These are phyloP conservation scores for Orobanche coerulescens DNA, from an alignment of 257 asterid genomes.

Conservation along the genomic window DNA sequence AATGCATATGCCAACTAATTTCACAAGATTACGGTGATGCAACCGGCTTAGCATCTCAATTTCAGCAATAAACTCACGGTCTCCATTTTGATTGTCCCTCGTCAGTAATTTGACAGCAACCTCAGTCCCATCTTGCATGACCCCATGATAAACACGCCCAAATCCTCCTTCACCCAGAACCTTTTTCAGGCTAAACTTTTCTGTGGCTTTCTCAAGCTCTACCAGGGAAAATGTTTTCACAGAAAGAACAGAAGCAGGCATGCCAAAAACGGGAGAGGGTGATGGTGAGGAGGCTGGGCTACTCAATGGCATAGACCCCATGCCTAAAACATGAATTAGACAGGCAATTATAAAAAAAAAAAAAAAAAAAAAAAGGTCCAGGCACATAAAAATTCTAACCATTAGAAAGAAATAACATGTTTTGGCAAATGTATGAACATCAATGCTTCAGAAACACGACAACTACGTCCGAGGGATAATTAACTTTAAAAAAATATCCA, in stretches of 20 bases:
- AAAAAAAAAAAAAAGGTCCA: not conserved
- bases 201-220: slow-evolving; percentile 92
- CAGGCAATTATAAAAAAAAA: slow-evolving; percentile 2
- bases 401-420: slow-evolving; percentile 4
- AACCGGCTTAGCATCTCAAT: slow-evolving; percentile 96
- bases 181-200: slow-evolving; percentile 62
- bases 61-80: slow-evolving; percentile 91
- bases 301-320: slow-evolving; percentile 68
- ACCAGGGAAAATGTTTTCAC: slow-evolving; percentile 74
- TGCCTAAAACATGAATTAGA: slow-evolving; percentile 37
- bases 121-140: slow-evolving; percentile 64
- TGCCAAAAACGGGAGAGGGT: slow-evolving; percentile 55
- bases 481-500: not conserved
- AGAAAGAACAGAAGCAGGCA: slow-evolving; percentile 85
- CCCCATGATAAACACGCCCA: slow-evolving; percentile 92
- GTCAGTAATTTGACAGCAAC: slow-evolving; percentile 85
- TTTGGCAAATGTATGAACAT: slow-evolving; percentile 14
- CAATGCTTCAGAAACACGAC: slow-evolving; percentile 5
- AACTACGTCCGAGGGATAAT: slow-evolving; percentile 6
- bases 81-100: slow-evolving; percentile 79
- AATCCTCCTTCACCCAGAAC: slow-evolving; percentile 97
- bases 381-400: not conserved
- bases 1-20: slow-evolving; percentile 88
- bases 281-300: slow-evolving; percentile 88
- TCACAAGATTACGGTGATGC: slow-evolving; percentile 98